Conservation (phyloP, 371 early-diverging fungal species). For the Syncephalastrum contaminatum region DNA sequence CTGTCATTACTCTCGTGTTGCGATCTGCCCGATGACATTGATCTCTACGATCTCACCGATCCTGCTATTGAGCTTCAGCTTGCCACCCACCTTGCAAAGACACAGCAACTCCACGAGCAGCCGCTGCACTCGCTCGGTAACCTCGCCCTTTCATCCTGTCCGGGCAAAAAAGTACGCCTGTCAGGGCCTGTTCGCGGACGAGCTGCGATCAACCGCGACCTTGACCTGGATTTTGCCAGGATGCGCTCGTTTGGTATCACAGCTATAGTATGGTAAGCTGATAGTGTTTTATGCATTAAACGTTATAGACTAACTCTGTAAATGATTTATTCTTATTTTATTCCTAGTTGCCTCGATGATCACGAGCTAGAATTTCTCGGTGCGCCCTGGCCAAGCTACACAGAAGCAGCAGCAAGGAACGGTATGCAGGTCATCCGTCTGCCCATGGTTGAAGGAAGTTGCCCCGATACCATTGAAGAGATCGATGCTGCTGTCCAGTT, state of each 20-base stretch:
- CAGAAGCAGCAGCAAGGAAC: constrained; percentile 53
- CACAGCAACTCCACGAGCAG: constrained; percentile 12
- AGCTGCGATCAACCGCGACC: constrained; percentile 72
- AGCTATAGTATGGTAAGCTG: constrained; percentile 67
- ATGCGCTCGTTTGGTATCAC: constrained; percentile 61
- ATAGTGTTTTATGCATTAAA: not conserved
- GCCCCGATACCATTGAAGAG: constrained; percentile 64
- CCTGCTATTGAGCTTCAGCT: constrained; percentile 20
- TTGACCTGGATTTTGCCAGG: constrained; percentile 70
- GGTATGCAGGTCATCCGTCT: constrained; percentile 55
- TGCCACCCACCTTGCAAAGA: constrained; percentile 6
- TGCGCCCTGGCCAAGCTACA: constrained; percentile 68
- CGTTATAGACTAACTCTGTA: not conserved
- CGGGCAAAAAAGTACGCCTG: constrained; percentile 82
- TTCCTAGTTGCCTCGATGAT: constrained; percentile 69
- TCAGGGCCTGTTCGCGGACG: constrained; percentile 77
- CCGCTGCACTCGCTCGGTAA: constrained; percentile 45
- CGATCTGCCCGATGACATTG: constrained; percentile 32
- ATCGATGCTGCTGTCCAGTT: constrained; percentile 53
- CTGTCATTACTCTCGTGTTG: constrained; percentile 28
- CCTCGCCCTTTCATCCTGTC: constrained; percentile 75
- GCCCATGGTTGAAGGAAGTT: constrained; percentile 77
- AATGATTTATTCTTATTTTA: constrained; percentile 7
- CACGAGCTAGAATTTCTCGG: constrained; percentile 69
- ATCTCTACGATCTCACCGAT: constrained; percentile 43